Conservation (phyloP, 1,284 basidiomycete genomes). For the Xanthoconium separans region DNA sequence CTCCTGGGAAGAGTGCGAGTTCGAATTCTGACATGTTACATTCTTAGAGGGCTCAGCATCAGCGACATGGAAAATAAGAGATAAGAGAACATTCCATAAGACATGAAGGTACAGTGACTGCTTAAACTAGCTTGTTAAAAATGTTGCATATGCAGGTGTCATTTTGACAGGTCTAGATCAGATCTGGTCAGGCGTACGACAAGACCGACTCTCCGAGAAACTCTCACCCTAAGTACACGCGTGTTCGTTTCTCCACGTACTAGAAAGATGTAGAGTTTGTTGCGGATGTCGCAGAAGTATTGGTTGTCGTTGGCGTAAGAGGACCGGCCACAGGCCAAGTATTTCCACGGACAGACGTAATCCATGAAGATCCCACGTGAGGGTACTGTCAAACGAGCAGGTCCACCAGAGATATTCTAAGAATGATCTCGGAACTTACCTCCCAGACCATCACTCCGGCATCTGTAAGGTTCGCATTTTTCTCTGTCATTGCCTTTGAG, state of each 20-base stretch:
- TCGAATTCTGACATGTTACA: no score
- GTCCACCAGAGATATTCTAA: background rate
- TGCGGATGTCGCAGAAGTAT: background rate
- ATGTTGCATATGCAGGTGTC: background rate
- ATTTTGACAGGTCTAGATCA: background rate
- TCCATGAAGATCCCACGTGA: background rate
- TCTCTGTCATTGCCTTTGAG: background rate
- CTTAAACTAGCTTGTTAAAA: background rate
- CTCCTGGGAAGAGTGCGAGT: no score
- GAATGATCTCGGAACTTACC: background rate
- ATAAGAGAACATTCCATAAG: background rate
- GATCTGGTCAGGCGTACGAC: background rate
- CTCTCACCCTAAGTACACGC: background rate
- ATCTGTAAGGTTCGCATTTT: background rate
- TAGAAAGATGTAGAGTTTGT: background rate
- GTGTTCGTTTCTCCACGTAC: background rate
- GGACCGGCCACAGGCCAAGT: slow-evolving; percentile 1
- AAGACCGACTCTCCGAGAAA: background rate
- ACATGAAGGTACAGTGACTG: no score
- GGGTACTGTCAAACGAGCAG: background rate
- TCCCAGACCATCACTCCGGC: slow-evolving; percentile 2
- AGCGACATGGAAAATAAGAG: no score
- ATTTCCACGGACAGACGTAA: background rate
- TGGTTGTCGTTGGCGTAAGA: background rate
- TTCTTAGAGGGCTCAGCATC: no score